A percentile compares a stretch with the other conserved stretches of the same genome.
Evolutionary conservation across 352 stramenopile genomes (phyloP).

Genomic region (Peronospora farinosa): DNA sequence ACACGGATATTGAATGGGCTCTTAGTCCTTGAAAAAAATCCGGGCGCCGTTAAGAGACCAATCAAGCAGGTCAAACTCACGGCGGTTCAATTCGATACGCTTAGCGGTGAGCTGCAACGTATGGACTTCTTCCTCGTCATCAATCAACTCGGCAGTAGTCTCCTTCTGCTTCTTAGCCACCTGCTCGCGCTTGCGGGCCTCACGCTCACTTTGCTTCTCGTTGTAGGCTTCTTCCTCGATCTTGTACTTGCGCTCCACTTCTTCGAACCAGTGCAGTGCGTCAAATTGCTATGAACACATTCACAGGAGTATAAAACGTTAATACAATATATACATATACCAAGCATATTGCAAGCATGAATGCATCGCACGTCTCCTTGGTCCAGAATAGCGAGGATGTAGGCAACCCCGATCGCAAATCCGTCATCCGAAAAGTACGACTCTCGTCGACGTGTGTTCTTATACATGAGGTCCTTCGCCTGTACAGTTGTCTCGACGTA

Average conservation of each 20-base stretch:
- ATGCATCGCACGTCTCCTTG: slow-evolving; percentile 60
- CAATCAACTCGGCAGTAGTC: slow-evolving; percentile 77
- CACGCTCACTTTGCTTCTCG: slow-evolving; percentile 76
- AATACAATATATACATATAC: neutral
- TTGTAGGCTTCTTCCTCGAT: slow-evolving; percentile 76
- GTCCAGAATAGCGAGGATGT: slow-evolving; percentile 88
- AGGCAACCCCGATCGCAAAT: slow-evolving; percentile 91
- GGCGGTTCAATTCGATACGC: slow-evolving; percentile 79
- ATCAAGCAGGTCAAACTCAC: slow-evolving; percentile 87
- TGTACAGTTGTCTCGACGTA: slow-evolving; percentile 87
- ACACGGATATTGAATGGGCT: neutral
- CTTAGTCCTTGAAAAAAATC: slow-evolving; percentile 90
- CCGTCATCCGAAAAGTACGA: slow-evolving; percentile 95
- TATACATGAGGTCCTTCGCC: slow-evolving; percentile 93
- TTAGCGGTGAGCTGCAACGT: slow-evolving; percentile 84
- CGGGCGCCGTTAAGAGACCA: slow-evolving; percentile 87
- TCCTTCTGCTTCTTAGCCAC: slow-evolving; percentile 75
- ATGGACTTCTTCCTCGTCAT: slow-evolving; percentile 84
- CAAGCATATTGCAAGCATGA: slow-evolving; percentile 1
- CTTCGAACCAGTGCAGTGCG: slow-evolving; percentile 88
- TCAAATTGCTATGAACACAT: slow-evolving; percentile 66
- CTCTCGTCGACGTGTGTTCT: slow-evolving; percentile 88
- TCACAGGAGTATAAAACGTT: slow-evolving; percentile 2
- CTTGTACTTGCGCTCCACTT: slow-evolving; percentile 82
- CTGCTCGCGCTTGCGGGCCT: slow-evolving; percentile 71